Evolutionary conservation across 2,329 filamentous ascomycete genomes (phyloP).

Genomic region (Epichloe uncinata): DNA sequence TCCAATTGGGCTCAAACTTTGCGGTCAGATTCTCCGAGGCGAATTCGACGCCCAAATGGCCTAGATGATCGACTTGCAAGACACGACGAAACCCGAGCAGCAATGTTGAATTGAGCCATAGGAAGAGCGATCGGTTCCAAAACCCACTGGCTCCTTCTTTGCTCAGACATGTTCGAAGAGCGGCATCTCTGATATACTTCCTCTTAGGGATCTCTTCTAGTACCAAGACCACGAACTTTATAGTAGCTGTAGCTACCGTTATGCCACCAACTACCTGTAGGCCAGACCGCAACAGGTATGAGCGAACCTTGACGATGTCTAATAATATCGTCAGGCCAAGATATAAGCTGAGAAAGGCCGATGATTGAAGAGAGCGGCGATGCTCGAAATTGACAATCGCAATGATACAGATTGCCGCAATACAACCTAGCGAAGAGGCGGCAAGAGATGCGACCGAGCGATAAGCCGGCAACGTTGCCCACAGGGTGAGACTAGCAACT

Average conservation of each 20-base stretch:
- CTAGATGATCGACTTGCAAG: conserved; percentile 19
- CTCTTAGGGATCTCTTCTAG: conserved; percentile 20
- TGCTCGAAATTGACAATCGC: conserved; percentile 20
- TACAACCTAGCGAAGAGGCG: conserved; percentile 14
- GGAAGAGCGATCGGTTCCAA: conserved; percentile 13
- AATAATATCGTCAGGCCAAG: conserved; percentile 26
- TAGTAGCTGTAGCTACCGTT: conserved; percentile 15
- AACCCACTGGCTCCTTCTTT: conserved; percentile 12
- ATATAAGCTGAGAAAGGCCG: conserved; percentile 25
- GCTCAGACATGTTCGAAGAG: not conserved
- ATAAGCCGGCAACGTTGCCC: conserved; percentile 5
- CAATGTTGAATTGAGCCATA: conserved; percentile 17
- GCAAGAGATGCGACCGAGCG: conserved; percentile 14
- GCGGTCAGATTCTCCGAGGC: not conserved
- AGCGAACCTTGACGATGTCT: conserved; percentile 25
- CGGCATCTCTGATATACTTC: not conserved
- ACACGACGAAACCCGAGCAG: conserved; percentile 19
- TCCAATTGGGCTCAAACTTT: not conserved
- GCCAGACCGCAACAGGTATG: conserved; percentile 5
- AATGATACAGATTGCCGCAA: conserved; percentile 12
- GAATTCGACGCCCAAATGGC: not conserved
- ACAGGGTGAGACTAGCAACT: conserved; percentile 14
- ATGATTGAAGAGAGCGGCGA: conserved; percentile 24
- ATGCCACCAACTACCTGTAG: conserved; percentile 6
- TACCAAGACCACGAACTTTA: conserved; percentile 21